Percentiles rank a stretch among this genome's conserved stretches.
These are phyloP conservation scores for Rehmannia glutinosa DNA, from an alignment of 257 asterid genomes.

Conservation along the genomic window DNA sequence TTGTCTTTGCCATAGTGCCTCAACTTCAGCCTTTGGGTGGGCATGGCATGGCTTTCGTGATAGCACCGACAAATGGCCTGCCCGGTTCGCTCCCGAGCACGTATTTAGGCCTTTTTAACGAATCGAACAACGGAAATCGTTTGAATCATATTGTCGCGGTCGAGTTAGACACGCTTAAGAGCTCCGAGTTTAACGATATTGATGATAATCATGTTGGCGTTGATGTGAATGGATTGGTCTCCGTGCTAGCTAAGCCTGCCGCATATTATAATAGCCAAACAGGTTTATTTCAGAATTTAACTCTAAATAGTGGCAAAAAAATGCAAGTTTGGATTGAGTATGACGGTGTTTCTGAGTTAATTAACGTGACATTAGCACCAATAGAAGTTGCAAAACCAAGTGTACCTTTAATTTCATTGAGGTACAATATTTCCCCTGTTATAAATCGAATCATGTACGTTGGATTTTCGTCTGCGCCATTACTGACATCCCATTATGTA, in stretches of 20 bases:
- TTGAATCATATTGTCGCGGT: conserved; percentile 55
- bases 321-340: conserved; percentile 65
- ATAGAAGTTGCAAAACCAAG: conserved; percentile 30
- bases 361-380: conserved; percentile 50
- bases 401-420: conserved; percentile 28
- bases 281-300: conserved; percentile 32
- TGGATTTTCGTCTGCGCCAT: conserved; percentile 56
- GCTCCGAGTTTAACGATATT: conserved; percentile 35
- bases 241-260: conserved; percentile 24
- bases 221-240: conserved; percentile 40
- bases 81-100: conserved; percentile 29
- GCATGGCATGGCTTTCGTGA: conserved; percentile 55
- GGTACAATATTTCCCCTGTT: conserved; percentile 35
- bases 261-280: conserved; percentile 35
- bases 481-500: conserved; percentile 45
- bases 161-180: conserved; percentile 55
- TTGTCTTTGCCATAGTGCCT: conserved; percentile 52
- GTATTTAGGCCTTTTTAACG: conserved; percentile 57
- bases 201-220: conserved; percentile 58
- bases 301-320: conserved; percentile 31
- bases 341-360: conserved; percentile 13
- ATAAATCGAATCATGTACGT: conserved; percentile 43
- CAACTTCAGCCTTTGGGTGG: conserved; percentile 38
- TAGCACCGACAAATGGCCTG: conserved; percentile 46
- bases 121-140: conserved; percentile 34